These are phyloP conservation scores for Cerioporus squamosus DNA, from an alignment of 1,284 basidiomycete genomes.

Conservation along the genomic window DNA sequence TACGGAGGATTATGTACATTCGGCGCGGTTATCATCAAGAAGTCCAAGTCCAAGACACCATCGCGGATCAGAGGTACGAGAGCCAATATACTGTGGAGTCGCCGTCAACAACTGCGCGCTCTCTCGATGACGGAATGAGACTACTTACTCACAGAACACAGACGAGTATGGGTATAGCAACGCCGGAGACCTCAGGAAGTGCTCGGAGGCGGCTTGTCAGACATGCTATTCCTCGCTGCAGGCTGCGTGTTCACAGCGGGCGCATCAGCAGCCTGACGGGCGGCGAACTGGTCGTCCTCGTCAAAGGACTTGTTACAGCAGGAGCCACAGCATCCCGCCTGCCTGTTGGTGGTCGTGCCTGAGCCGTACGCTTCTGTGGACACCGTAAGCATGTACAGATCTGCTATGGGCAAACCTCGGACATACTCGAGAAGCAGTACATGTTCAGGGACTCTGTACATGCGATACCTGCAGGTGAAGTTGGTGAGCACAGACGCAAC, in stretches of 20 bases:
- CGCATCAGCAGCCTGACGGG: not conserved
- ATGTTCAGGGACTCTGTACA: slow-evolving; percentile 13
- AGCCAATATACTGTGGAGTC: too few relatives aligned
- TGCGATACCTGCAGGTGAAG: slow-evolving; percentile 5
- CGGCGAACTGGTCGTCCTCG: slow-evolving; percentile 27
- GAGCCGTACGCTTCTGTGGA: slow-evolving; percentile 10
- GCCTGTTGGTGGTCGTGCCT: not conserved
- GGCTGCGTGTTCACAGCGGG: slow-evolving; percentile 8
- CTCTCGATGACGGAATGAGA: too few relatives aligned
- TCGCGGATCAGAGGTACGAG: too few relatives aligned
- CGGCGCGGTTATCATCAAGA: too few relatives aligned
- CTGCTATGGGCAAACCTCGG: too few relatives aligned
- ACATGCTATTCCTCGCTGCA: slow-evolving; percentile 12
- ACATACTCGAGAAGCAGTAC: slow-evolving; percentile 20
- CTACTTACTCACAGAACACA: not conserved
- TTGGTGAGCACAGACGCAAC: not conserved
- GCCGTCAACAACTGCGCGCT: too few relatives aligned
- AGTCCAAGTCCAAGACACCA: too few relatives aligned
- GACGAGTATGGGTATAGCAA: not conserved
- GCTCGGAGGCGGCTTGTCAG: slow-evolving; percentile 9
- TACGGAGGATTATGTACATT: too few relatives aligned
- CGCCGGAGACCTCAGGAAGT: not conserved
- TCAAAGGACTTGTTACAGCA: slow-evolving; percentile 26
- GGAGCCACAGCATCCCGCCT: slow-evolving; percentile 22
- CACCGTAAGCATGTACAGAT: not conserved